phyloP scores from a whole-genome alignment of 192 early-diverging fungal genomes.

The Funneliformis mosseae region DNA sequence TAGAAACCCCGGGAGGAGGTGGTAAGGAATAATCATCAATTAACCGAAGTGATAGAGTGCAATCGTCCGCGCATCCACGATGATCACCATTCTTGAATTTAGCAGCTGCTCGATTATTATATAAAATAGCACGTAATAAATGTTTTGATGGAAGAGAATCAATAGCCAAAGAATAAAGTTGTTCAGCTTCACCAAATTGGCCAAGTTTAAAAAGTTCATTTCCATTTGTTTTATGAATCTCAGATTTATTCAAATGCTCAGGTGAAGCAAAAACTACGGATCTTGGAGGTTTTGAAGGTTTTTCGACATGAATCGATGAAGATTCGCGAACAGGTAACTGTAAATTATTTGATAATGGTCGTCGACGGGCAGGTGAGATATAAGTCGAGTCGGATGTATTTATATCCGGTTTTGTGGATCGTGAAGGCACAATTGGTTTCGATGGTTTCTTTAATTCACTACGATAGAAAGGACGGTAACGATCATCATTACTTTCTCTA shows the following conservation, averaged over 20 bases:
- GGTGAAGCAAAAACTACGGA: constrained; percentile 46
- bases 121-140: constrained; percentile 60
- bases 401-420: background rate
- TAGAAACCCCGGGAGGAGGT: constrained; percentile 37
- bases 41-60: constrained; percentile 46
- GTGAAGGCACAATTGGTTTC: constrained; percentile 1
- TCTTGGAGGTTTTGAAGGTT: constrained; percentile 38
- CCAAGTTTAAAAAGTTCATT: constrained; percentile 89
- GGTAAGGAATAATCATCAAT: constrained; percentile 35
- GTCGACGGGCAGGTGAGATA: constrained; percentile 39
- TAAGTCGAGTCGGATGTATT: constrained; percentile 29
- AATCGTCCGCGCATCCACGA: constrained; percentile 69
- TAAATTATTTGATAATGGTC: background rate
- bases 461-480: background rate
- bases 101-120: constrained; percentile 85
- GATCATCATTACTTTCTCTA: background rate
- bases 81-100: constrained; percentile 85
- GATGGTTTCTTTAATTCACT: constrained; percentile 7
- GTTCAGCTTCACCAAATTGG: constrained; percentile 82
- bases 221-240: constrained; percentile 60
- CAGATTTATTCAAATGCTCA: constrained; percentile 44
- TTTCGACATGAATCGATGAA: constrained; percentile 32
- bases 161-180: constrained; percentile 71
- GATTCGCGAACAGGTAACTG: background rate
- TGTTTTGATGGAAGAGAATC: constrained; percentile 64